These are phyloP conservation scores for Microcyclospora tardicrescens DNA, from an alignment of 2,329 filamentous ascomycete species.

Conservation along the genomic window DNA sequence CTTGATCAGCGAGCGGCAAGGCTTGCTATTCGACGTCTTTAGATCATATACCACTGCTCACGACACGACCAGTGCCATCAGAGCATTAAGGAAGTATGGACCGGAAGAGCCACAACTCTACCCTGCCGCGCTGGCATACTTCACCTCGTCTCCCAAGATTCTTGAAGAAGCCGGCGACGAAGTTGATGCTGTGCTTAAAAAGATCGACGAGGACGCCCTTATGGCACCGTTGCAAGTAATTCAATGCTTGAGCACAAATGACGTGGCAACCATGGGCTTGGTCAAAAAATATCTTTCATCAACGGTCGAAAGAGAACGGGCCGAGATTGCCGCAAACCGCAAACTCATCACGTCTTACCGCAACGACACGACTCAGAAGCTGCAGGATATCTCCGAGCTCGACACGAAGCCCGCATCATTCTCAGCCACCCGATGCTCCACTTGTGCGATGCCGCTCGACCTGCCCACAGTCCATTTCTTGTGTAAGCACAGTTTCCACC, in stretches of 20 bases:
- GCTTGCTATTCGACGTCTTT: constrained; percentile 88
- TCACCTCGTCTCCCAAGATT: constrained; percentile 70
- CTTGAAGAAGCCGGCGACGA: constrained; percentile 80
- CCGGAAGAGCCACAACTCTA: constrained; percentile 84
- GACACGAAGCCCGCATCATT: constrained; percentile 73
- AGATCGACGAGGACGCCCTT: constrained; percentile 78
- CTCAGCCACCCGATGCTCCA: constrained; percentile 75
- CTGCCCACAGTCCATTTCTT: constrained; percentile 89
- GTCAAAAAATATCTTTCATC: constrained; percentile 83
- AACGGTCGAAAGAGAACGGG: constrained; percentile 77
- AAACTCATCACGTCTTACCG: constrained; percentile 74
- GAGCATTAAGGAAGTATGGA: constrained; percentile 81
- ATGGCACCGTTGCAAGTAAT: constrained; percentile 97
- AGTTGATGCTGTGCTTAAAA: constrained; percentile 63
- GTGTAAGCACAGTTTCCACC: constrained; percentile 95
- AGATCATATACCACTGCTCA: constrained; percentile 86
- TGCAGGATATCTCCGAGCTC: constrained; percentile 64
- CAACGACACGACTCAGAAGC: constrained; percentile 67
- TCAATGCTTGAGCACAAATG: constrained; percentile 67
- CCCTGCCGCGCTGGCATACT: constrained; percentile 81
- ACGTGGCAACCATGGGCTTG: constrained; percentile 92
- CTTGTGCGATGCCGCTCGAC: constrained; percentile 66
- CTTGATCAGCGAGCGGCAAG: constrained; percentile 85
- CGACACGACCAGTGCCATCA: constrained; percentile 82
- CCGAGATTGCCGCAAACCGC: constrained; percentile 70